phyloP scores from a whole-genome alignment of 192 early-diverging fungal genomes.

The Polychytrium aggregatum region DNA sequence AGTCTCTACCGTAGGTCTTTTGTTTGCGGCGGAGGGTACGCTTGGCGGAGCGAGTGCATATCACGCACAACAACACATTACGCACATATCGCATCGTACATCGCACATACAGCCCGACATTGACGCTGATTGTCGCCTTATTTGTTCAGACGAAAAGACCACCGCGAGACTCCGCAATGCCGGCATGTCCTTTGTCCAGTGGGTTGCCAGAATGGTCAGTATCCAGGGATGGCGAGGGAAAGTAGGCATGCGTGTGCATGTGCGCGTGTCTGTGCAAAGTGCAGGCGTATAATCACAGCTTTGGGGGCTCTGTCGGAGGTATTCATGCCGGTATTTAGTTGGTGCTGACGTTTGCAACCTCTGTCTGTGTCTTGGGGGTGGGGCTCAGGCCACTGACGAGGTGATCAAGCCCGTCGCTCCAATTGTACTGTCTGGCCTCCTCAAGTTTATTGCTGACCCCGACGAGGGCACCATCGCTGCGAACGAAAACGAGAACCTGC shows the following conservation, averaged over 20 bases:
- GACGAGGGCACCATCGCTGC: conserved; percentile 1
- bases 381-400: too few relatives aligned
- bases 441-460: conserved; percentile 43
- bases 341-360: too few relatives aligned
- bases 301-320: too few relatives aligned
- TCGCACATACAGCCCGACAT: not conserved
- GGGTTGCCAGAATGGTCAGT: conserved; percentile 68
- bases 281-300: too few relatives aligned
- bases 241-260: too few relatives aligned
- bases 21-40: too few relatives aligned
- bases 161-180: conserved; percentile 56
- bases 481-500: conserved; percentile 47
- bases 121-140: conserved; percentile 3
- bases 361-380: too few relatives aligned
- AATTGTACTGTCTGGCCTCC: conserved; percentile 57
- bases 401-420: conserved; percentile 53
- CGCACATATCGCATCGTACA: too few relatives aligned
- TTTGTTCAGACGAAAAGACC: conserved; percentile 43
- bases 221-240: not conserved
- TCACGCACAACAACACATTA: too few relatives aligned
- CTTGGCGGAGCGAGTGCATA: too few relatives aligned
- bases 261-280: too few relatives aligned
- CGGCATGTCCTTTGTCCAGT: conserved; percentile 79
- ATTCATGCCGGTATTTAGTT: too few relatives aligned
- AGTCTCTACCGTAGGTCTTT: conserved; percentile 57